phyloP scores from a whole-genome alignment of 179 eudicot species.

The Heliamphora pulchella region DNA sequence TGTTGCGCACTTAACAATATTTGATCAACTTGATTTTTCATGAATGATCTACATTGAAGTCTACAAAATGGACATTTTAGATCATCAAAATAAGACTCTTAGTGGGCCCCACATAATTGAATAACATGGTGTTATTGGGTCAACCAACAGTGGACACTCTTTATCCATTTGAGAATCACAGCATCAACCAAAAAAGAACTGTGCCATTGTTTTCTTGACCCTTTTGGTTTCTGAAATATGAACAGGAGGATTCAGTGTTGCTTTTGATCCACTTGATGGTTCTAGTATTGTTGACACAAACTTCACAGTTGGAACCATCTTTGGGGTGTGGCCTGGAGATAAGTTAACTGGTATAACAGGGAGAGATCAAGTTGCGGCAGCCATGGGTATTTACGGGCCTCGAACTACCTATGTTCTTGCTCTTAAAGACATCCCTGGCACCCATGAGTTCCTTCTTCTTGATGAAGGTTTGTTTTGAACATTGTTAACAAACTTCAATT shows the following conservation, averaged over 20 bases:
- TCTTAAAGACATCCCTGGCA: slow-evolving; percentile 77
- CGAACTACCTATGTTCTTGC: slow-evolving; percentile 96
- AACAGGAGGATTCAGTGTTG: slow-evolving; percentile 96
- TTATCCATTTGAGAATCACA: background rate
- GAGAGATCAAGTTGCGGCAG: slow-evolving; percentile 93
- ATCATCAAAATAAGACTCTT: too few relatives aligned
- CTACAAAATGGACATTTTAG: too few relatives aligned
- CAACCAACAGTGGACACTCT: too few relatives aligned
- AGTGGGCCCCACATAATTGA: too few relatives aligned
- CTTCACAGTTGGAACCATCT: slow-evolving; percentile 97
- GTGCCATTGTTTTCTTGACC: background rate
- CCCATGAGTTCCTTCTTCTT: slow-evolving; percentile 96
- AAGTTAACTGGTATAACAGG: slow-evolving; percentile 95
- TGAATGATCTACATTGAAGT: too few relatives aligned
- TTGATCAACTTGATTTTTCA: too few relatives aligned
- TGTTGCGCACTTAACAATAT: too few relatives aligned
- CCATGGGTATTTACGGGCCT: slow-evolving; percentile 98
- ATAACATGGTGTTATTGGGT: too few relatives aligned
- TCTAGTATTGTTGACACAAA: slow-evolving; percentile 98
- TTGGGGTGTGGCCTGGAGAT: slow-evolving; percentile 99
- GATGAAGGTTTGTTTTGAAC: slow-evolving; percentile 62
- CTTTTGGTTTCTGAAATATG: background rate
- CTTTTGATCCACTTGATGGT: slow-evolving; percentile 98
- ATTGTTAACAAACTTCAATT: background rate
- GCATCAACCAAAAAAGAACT: background rate